These are phyloP conservation scores for Aschersonia sp. DNA, from an alignment of 2,329 filamentous ascomycete genomes.

Conservation along the genomic window DNA sequence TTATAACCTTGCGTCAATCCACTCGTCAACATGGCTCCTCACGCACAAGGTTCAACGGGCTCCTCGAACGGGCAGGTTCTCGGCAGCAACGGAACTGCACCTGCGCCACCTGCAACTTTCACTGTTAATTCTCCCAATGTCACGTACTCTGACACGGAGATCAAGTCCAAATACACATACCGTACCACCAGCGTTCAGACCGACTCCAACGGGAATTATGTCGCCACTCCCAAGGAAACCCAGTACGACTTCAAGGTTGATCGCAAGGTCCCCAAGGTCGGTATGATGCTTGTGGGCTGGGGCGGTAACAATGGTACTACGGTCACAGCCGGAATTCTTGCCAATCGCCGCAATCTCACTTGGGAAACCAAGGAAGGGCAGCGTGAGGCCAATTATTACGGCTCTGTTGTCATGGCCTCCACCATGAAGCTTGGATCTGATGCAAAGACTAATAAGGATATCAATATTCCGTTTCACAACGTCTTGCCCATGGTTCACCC, in stretches of 20 bases:
- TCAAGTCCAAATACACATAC: slow-evolving; percentile 92
- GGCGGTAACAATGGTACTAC: slow-evolving; percentile 98
- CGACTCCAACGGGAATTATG: slow-evolving; percentile 58
- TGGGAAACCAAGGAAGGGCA: slow-evolving; percentile 93
- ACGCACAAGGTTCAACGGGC: slow-evolving; percentile 52
- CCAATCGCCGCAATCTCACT: slow-evolving; percentile 71
- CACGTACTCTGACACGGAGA: slow-evolving; percentile 72
- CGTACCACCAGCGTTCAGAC: slow-evolving; percentile 76
- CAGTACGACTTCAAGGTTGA: slow-evolving; percentile 96
- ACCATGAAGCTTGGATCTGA: slow-evolving; percentile 94
- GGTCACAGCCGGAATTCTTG: slow-evolving; percentile 91
- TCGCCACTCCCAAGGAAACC: slow-evolving; percentile 77
- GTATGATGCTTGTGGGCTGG: slow-evolving; percentile 95
- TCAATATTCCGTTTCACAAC: slow-evolving; percentile 93
- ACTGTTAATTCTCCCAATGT: slow-evolving; percentile 88
- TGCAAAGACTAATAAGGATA: slow-evolving; percentile 66
- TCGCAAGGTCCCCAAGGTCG: slow-evolving; percentile 81
- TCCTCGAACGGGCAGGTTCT: slow-evolving; percentile 46
- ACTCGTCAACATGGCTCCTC: slow-evolving; percentile 68
- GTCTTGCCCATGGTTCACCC: slow-evolving; percentile 94
- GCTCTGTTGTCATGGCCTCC: slow-evolving; percentile 91
- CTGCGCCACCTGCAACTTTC: slow-evolving; percentile 51
- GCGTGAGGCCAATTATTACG: slow-evolving; percentile 89
- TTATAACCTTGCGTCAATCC: slow-evolving; percentile 10
- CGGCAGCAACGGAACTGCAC: slow-evolving; percentile 28